Percentiles rank a stretch among this genome's conserved stretches.
Evolutionary conservation across 2,329 filamentous ascomycete genomes (phyloP).

Genomic region (Neofusicoccum kwambonambiense): DNA sequence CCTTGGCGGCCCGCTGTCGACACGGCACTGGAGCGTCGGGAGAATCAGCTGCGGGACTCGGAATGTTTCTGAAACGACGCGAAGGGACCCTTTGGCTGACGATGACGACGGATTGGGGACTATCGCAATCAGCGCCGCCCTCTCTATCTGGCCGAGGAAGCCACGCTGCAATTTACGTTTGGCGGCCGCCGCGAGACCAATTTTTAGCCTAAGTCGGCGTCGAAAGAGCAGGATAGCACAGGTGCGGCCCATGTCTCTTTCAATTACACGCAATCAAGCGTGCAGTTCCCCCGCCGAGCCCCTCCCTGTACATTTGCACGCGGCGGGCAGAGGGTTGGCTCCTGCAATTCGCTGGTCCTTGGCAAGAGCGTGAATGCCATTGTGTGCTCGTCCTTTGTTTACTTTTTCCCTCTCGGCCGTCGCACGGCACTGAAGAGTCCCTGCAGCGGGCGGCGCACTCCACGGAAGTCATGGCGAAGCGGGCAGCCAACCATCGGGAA

Average conservation of each 20-base stretch:
- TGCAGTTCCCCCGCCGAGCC: not conserved
- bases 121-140: not conserved
- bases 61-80: conserved; percentile 18
- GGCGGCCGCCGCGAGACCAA: conserved; percentile 8
- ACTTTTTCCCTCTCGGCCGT: conserved; percentile 4
- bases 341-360: conserved; percentile 4
- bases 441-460: conserved; percentile 9
- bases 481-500: conserved; percentile 14
- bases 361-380: not conserved
- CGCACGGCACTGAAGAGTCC: conserved; percentile 9
- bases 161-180: not conserved
- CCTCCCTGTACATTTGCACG: not conserved
- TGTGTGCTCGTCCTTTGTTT: conserved; percentile 1
- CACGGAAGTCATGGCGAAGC: not conserved
- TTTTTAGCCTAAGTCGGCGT: conserved; percentile 3
- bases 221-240: conserved; percentile 2
- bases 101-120: conserved; percentile 3
- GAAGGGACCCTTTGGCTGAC: not conserved
- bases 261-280: not conserved
- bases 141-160: not conserved
- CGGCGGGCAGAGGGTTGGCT: not conserved
- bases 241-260: not conserved
- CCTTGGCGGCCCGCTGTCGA: conserved; percentile 11
- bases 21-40: conserved; percentile 10
- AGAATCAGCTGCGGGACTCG: conserved; percentile 16